Conservation (phyloP, 768 basidiomycete species). For the Xerocomus brunneocitrinus region DNA sequence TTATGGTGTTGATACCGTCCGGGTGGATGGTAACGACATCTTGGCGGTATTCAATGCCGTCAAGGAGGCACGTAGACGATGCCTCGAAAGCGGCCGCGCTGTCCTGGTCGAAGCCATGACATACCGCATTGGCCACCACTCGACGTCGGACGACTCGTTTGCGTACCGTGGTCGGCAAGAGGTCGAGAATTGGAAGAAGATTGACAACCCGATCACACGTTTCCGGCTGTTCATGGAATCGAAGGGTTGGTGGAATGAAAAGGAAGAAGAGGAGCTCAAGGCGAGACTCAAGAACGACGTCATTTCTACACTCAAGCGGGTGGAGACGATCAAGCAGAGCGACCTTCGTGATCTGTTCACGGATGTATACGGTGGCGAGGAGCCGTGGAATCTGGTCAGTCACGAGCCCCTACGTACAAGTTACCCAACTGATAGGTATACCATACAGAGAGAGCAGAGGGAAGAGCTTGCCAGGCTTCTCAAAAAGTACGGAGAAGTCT, state of each 20-base stretch:
- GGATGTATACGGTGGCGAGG: slow-evolving; percentile 82
- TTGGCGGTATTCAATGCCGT: slow-evolving; percentile 77
- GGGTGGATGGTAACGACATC: slow-evolving; percentile 92
- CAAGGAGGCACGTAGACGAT: slow-evolving; percentile 64
- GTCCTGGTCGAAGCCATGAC: slow-evolving; percentile 89
- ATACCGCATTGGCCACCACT: slow-evolving; percentile 92
- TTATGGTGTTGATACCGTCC: slow-evolving; percentile 86
- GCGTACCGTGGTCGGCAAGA: slow-evolving; percentile 88
- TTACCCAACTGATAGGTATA: not conserved
- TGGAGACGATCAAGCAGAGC: slow-evolving; percentile 63
- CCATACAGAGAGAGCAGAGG: slow-evolving; percentile 70
- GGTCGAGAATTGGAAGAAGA: slow-evolving; percentile 86
- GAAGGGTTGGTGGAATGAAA: slow-evolving; percentile 77
- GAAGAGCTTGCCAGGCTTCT: slow-evolving; percentile 70
- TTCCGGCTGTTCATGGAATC: slow-evolving; percentile 85
- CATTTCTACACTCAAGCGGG: slow-evolving; percentile 70
- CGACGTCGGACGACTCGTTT: slow-evolving; percentile 93
- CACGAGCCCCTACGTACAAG: not conserved
- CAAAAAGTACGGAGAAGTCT: slow-evolving; percentile 80
- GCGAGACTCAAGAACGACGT: slow-evolving; percentile 66
- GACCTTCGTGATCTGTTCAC: slow-evolving; percentile 79
- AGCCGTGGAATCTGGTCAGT: slow-evolving; percentile 81
- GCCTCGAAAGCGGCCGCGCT: slow-evolving; percentile 74
- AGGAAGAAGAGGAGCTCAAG: slow-evolving; percentile 71
- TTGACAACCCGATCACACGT: slow-evolving; percentile 84